Percentiles rank a stretch among this genome's conserved stretches.
Conservation (phyloP, 768 basidiomycete species). For the Lyophyllum shimeji region DNA sequence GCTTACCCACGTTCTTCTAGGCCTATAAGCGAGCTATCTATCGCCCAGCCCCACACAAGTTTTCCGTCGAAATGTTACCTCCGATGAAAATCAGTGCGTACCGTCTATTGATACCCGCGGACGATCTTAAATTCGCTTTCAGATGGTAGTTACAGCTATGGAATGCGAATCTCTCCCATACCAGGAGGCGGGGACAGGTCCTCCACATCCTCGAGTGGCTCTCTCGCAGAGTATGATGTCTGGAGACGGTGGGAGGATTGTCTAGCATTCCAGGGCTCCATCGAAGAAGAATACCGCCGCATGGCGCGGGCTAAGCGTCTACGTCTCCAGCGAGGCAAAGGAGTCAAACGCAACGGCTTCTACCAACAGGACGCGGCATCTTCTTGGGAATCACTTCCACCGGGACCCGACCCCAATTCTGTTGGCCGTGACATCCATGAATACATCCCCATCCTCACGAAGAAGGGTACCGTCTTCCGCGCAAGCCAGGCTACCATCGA, state of each 20-base stretch:
- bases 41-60: conserved; percentile 56
- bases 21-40: conserved; percentile 62
- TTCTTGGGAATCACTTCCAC: conserved; percentile 83
- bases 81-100: conserved; percentile 57
- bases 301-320: conserved; percentile 67
- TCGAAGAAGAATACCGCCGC: conserved; percentile 65
- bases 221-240: conserved; percentile 60
- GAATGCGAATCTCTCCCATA: conserved; percentile 58
- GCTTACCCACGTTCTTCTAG: conserved; percentile 29
- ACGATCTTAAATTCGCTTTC: conserved; percentile 7
- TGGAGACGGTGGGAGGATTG: conserved; percentile 87
- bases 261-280: conserved; percentile 66
- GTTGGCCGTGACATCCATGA: conserved; percentile 70
- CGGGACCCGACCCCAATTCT: conserved; percentile 76
- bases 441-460: conserved; percentile 64
- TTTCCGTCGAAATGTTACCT: conserved; percentile 56
- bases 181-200: conserved; percentile 33
- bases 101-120: not conserved
- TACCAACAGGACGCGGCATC: conserved; percentile 72
- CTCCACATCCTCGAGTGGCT: conserved; percentile 36
- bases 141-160: conserved; percentile 60
- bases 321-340: conserved; percentile 70
- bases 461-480: conserved; percentile 72
- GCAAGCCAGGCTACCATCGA: conserved; percentile 66
- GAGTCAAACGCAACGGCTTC: conserved; percentile 72